phyloP scores from a whole-genome alignment of 2,329 filamentous ascomycete genomes.

The Dothistroma septosporum region DNA sequence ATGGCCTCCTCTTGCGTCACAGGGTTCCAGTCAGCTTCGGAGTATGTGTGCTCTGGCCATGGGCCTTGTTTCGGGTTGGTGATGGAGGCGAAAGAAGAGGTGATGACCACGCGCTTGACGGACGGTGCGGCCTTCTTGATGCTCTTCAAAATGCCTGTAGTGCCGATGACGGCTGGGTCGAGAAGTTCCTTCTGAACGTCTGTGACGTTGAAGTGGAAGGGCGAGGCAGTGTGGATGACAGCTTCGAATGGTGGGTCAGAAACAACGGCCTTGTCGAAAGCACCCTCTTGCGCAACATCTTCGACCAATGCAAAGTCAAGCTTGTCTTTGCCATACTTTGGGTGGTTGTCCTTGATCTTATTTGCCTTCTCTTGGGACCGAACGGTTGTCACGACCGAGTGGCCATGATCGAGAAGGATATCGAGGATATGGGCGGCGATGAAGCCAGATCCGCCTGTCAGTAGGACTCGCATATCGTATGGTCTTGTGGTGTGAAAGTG shows the following conservation, averaged over 20 bases:
- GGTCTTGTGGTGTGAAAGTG: conserved; percentile 7
- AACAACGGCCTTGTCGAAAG: conserved; percentile 60
- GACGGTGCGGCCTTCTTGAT: conserved; percentile 58
- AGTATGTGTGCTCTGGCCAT: conserved; percentile 48
- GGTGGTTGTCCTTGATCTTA: conserved; percentile 55
- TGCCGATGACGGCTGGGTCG: conserved; percentile 61
- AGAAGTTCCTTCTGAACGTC: conserved; percentile 62
- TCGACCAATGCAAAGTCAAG: conserved; percentile 64
- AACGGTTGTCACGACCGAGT: conserved; percentile 61
- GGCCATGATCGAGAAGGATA: conserved; percentile 51
- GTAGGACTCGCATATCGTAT: conserved; percentile 33
- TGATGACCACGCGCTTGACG: conserved; percentile 70
- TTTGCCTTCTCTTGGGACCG: conserved; percentile 59
- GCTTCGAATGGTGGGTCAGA: conserved; percentile 64
- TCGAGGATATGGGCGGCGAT: conserved; percentile 64
- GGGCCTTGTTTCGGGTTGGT: conserved; percentile 53
- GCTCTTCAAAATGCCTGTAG: conserved; percentile 58
- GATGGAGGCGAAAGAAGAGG: conserved; percentile 65
- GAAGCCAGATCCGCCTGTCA: conserved; percentile 57
- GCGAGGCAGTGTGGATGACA: conserved; percentile 70
- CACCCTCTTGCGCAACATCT: conserved; percentile 65
- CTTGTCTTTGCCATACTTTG: conserved; percentile 50
- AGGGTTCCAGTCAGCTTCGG: conserved; percentile 55
- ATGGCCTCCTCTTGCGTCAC: conserved; percentile 50
- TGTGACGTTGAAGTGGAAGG: conserved; percentile 71